Base-by-base conservation (phyloP, 179 eudicot genomes). In the Silene vulgaris region DNA sequence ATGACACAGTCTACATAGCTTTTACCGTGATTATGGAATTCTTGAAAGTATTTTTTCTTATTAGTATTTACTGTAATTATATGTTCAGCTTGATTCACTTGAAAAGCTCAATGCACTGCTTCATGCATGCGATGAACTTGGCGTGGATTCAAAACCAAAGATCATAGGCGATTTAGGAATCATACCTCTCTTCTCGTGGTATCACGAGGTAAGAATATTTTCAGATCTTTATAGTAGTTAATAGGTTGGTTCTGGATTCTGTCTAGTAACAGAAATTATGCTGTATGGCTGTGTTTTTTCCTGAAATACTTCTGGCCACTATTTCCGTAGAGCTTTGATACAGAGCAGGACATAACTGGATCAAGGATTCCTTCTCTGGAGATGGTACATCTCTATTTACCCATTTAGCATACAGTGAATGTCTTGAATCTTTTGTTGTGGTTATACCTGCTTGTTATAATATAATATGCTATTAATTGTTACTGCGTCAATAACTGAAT, bases 181-280 rank as follows among this genome's bases (percentile, higher is more conserved):
- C 82, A 82, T 89, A 80, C 93, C 91, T 66, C 76, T 89, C 69
- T 88, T 82, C 74, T 89, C 93, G 17, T 89, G 93, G 93, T 85
- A 89, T 73, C 93, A 89, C 57, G 87, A 86, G 91, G 93, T 87
- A 74, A 70, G 62, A 17, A 28, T 32, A 50, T 56, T 30, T 56
- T 21, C 29, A 8, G 23, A 6, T 30, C 62, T 12, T 54, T 71
- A 32, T 23, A 29, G 17, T 23, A 29, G 17, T 65, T 62, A 2
- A 21, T 52, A 54, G 28, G 30, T 40, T 11, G 68, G 45, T 37
- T 67, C 60, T 68, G 74, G 37, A 63, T 45, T 73, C 37, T 45
- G 14, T 69, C 23, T 78, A 40, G 29, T 74, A 40, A 30, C 57
- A 50, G 29, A 80, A 5, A 40, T 45, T 74, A 29, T 76, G 40